Evolutionary conservation across 331 rosid genomes (phyloP).

Genomic region (Saraca asoca): DNA sequence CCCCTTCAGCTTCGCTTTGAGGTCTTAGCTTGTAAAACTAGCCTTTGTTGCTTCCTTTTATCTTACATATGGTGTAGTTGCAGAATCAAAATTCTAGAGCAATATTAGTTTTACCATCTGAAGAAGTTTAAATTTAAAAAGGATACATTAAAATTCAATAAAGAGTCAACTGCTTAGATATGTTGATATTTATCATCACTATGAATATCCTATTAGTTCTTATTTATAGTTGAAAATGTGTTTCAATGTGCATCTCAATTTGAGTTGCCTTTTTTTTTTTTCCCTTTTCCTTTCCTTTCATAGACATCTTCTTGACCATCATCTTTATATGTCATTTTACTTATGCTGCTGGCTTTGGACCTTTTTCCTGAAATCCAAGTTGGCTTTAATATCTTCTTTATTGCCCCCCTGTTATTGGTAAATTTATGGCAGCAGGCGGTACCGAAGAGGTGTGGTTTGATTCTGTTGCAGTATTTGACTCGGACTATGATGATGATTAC

Average conservation of each 20-base stretch:
- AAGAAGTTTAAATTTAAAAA: constrained; percentile 2
- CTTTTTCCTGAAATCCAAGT: constrained; percentile 2
- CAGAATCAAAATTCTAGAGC: constrained; percentile 10
- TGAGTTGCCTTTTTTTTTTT: neutral
- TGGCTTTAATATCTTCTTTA: constrained; percentile 19
- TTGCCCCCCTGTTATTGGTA: constrained; percentile 21
- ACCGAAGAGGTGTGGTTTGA: constrained; percentile 86
- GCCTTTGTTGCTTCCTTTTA: neutral
- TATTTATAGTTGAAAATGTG: neutral
- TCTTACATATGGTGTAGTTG: neutral
- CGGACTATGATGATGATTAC: constrained; percentile 90
- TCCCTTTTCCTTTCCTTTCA: neutral
- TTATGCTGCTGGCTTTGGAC: constrained; percentile 1
- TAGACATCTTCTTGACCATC: neutral
- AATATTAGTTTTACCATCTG: constrained; percentile 10
- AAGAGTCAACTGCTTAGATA: neutral
- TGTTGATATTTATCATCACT: constrained; percentile 1
- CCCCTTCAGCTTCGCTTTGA: neutral
- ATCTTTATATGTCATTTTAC: neutral
- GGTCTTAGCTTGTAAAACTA: neutral
- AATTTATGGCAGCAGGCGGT: constrained; percentile 46
- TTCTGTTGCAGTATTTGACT: constrained; percentile 64
- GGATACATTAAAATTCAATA: constrained; percentile 2
- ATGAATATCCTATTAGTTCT: neutral
- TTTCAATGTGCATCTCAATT: neutral